A percentile compares a stretch with the other conserved stretches of the same genome.
These are phyloP conservation scores for Phytophthora fragariaefolia DNA, from an alignment of 352 stramenopile species.

Conservation along the genomic window DNA sequence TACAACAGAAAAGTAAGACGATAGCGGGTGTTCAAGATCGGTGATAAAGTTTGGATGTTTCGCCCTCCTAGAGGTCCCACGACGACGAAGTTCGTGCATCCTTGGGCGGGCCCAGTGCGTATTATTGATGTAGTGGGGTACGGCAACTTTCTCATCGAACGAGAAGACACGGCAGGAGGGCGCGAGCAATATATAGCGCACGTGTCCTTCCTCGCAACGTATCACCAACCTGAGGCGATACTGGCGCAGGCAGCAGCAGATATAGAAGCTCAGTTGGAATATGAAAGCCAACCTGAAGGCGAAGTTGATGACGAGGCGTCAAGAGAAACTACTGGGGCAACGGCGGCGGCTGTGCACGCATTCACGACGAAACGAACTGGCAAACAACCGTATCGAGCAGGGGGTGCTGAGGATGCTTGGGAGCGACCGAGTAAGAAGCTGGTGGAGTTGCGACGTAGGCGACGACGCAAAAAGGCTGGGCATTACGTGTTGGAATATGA, in stretches of 20 bases:
- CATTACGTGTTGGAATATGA: neutral
- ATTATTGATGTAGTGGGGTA: neutral
- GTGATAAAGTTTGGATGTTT: too few species aligned
- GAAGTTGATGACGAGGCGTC: too few species aligned
- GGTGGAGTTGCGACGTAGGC: neutral
- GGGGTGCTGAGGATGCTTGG: too few species aligned
- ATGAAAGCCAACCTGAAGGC: neutral
- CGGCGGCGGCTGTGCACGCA: too few species aligned
- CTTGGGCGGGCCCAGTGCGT: neutral
- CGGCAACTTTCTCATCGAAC: neutral
- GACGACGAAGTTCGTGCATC: neutral
- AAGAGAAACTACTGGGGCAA: too few species aligned
- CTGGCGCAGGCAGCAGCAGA: neutral
- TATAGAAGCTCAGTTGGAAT: neutral
- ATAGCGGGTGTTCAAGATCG: neutral
- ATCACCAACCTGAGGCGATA: neutral
- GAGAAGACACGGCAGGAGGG: neutral
- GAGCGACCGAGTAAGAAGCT: neutral
- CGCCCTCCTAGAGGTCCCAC: neutral
- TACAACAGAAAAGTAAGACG: neutral
- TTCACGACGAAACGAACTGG: too few species aligned
- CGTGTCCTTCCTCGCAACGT: neutral
- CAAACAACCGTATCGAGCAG: too few species aligned
- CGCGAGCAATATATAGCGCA: neutral
- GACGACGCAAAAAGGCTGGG: neutral